Percentiles rank a stretch among this genome's conserved stretches.
Conservation (phyloP, 2,329 filamentous ascomycete species). For the Pseudocercospora vitis region DNA sequence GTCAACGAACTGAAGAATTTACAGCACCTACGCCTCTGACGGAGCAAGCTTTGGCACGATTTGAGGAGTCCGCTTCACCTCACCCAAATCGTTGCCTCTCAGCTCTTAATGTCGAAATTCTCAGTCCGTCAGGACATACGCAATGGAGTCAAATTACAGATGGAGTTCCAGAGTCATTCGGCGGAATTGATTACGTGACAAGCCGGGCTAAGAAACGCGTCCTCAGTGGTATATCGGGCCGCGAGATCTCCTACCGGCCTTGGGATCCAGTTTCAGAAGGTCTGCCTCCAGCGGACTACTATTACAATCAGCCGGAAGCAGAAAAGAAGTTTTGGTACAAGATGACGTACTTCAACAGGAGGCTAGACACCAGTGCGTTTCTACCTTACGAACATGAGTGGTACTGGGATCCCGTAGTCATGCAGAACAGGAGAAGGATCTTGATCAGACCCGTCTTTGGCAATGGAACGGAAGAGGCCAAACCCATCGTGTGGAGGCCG, state of each 20-base stretch:
- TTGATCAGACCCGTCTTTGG: background rate
- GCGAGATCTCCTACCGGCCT: background rate
- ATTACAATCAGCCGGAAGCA: background rate
- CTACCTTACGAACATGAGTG: too few species aligned
- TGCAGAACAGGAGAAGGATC: background rate
- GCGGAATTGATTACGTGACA: background rate
- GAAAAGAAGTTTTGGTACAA: background rate
- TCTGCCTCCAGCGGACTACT: background rate
- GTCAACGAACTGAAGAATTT: background rate
- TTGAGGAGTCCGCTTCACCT: background rate
- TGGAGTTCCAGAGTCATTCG: background rate
- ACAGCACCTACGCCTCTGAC: background rate
- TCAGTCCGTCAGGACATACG: background rate
- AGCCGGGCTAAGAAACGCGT: background rate
- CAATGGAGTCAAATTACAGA: background rate
- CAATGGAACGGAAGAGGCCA: background rate
- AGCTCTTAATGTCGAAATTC: background rate
- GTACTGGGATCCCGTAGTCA: background rate
- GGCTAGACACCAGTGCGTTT: too few species aligned
- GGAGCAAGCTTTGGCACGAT: background rate
- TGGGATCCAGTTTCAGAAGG: constrained; percentile 1
- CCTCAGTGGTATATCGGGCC: background rate
- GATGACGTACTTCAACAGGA: too few species aligned
- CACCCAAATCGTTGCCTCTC: constrained; percentile 1
- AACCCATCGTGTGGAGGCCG: background rate